These are phyloP conservation scores for Hydnum rufescens DNA, from an alignment of 768 basidiomycete species.

Conservation along the genomic window DNA sequence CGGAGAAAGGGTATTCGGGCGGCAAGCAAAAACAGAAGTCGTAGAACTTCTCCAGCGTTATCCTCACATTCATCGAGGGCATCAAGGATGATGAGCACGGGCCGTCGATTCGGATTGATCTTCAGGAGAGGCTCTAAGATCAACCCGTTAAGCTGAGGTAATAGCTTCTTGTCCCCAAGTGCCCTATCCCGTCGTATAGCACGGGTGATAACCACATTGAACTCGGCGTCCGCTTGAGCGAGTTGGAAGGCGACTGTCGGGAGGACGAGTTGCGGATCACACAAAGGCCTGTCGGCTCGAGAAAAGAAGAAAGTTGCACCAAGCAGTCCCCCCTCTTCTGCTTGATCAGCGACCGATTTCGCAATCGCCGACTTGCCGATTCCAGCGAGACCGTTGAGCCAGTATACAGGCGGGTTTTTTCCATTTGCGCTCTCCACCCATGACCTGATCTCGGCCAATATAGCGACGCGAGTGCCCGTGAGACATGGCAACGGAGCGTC, in stretches of 20 bases:
- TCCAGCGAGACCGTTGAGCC: conserved; percentile 20
- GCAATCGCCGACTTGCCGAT: conserved; percentile 23
- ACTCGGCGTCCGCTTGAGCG: not conserved
- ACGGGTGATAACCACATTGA: not conserved
- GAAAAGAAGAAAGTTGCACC: conserved; percentile 21
- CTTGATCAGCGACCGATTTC: conserved; percentile 16
- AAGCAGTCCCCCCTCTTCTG: conserved; percentile 13
- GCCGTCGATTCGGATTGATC: too few species aligned
- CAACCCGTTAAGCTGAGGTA: not conserved
- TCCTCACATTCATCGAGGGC: conserved; percentile 5
- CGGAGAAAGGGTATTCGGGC: not conserved
- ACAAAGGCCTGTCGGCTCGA: conserved; percentile 6
- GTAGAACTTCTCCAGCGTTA: not conserved
- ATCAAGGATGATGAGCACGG: conserved; percentile 2
- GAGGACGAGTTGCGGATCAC: not conserved
- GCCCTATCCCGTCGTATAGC: not conserved
- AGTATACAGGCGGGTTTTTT: conserved; percentile 13
- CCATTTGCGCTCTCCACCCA: not conserved
- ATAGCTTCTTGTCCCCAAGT: too few species aligned
- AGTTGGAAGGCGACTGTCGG: not conserved
- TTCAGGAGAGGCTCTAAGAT: too few species aligned
- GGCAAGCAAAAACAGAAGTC: not conserved
- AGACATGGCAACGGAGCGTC: not conserved
- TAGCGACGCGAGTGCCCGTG: not conserved
- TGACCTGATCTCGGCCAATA: not conserved